Evolutionary conservation across 1,139 yeast species (phyloP).

Genomic region (Nematodospora anomalae): DNA sequence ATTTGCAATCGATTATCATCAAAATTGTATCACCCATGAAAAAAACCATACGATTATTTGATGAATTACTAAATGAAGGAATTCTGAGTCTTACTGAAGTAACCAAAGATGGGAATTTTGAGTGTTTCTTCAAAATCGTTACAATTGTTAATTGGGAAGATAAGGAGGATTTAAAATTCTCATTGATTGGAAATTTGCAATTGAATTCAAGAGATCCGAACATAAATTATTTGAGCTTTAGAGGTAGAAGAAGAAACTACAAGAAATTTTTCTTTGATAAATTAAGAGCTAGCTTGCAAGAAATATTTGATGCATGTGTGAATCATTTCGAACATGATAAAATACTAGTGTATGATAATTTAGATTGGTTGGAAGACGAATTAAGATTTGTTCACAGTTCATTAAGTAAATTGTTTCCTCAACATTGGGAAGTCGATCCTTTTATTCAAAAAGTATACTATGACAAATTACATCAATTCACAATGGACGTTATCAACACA

Average conservation of each 20-base stretch:
- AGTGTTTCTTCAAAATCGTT: constrained; percentile 68
- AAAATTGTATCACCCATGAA: constrained; percentile 58
- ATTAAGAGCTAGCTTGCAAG: constrained; percentile 59
- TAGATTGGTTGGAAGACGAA: constrained; percentile 87
- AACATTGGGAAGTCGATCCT: constrained; percentile 68
- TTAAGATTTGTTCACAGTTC: constrained; percentile 62
- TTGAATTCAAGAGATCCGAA: constrained; percentile 22
- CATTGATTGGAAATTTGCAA: constrained; percentile 48
- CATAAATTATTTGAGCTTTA: constrained; percentile 31
- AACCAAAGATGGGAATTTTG: constrained; percentile 63
- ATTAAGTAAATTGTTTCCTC: constrained; percentile 61
- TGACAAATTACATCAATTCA: constrained; percentile 58
- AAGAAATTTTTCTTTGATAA: constrained; percentile 61
- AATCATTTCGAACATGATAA: constrained; percentile 55
- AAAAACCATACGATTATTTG: constrained; percentile 57
- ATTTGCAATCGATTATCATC: constrained; percentile 65
- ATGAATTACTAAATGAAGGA: constrained; percentile 59
- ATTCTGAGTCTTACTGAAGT: constrained; percentile 68
- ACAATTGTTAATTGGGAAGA: constrained; percentile 82
- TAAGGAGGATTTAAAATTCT: constrained; percentile 66
- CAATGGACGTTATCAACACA: constrained; percentile 60
- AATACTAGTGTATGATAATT: constrained; percentile 63
- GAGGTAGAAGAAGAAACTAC: constrained; percentile 61
- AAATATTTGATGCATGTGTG: constrained; percentile 66
- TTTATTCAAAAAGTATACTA: constrained; percentile 70